Evolutionary conservation across 176 grass and related monocot genomes (phyloP), one percentile per base, ranked within the genome.

Genomic region (Aechmea fasciata): DNA sequence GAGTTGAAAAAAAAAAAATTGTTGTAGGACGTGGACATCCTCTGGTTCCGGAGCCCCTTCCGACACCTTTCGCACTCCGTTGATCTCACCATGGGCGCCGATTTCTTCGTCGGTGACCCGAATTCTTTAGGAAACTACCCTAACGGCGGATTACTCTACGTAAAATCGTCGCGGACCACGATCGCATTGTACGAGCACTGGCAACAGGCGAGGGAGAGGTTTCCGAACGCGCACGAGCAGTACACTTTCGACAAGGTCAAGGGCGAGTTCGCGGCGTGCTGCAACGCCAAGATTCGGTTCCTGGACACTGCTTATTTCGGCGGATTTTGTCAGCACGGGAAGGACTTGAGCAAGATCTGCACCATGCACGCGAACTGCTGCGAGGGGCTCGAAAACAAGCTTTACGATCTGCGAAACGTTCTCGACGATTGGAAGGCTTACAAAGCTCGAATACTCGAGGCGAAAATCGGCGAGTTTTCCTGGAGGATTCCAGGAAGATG

Each of bases 291-390:
- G 12, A 86, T 96, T 25, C 72, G 72, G 28, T 96, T 96, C 68
- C 79, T 96, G 1, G 80, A 87, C 74, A 96, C 91, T 0, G 57
- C 22, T 13, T 48, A 68, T 10, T 91, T 91, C 3, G 87, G 91
- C 0, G 84, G 87, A 0, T 83, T 96, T 65, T 96, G 91, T 13
- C 81, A 96, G 62, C 84, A 70, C 5, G 82, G 87, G 64, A 70
- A 74, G 19, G 87, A 96, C 26, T 52, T 96, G 0, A 74, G 57
- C 0, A 86, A 18, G 77, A 63, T 96, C 23, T 66, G 49, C 47
- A 96, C 77, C 13, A 83, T 96, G 84, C 87, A 96, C 22, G 91
- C 85, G 53, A 96, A 96, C 80, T 96, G 87, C 54, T 90, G 91
- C 15, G 73, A 91, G 3, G 91, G 91, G 0, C 55, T 91, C 13